These are phyloP conservation scores for Lycium barbarum DNA, from an alignment of 257 asterid species.

Conservation along the genomic window DNA sequence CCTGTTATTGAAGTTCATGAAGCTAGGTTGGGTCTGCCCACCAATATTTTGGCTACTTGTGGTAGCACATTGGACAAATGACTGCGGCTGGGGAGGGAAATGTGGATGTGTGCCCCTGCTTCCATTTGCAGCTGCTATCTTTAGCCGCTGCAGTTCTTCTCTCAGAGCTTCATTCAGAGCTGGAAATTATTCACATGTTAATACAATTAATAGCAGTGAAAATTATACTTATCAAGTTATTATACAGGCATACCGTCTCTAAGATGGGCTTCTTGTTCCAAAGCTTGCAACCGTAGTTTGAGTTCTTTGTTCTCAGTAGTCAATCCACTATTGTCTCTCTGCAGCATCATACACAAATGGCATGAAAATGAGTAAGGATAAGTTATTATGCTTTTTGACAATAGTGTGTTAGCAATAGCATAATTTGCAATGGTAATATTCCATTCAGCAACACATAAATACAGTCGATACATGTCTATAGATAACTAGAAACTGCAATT, in stretches of 20 bases:
- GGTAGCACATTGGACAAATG: conserved; percentile 49
- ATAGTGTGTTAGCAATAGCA: background rate
- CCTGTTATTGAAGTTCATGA: conserved; percentile 52
- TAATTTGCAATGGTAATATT: conserved; percentile 18
- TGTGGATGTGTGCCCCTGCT: conserved; percentile 51
- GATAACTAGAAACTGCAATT: conserved; percentile 16
- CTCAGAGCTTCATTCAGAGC: conserved; percentile 81
- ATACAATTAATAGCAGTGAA: background rate
- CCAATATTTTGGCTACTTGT: conserved; percentile 39
- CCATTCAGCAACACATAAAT: conserved; percentile 6
- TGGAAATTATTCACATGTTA: conserved; percentile 34
- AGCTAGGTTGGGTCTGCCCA: conserved; percentile 52
- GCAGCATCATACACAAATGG: conserved; percentile 35
- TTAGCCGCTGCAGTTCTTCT: conserved; percentile 82
- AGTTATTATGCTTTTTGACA: background rate
- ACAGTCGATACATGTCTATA: background rate
- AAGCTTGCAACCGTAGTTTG: conserved; percentile 76
- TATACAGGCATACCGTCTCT: conserved; percentile 69
- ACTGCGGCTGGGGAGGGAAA: conserved; percentile 54
- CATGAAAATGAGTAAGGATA: background rate
- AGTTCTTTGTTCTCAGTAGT: conserved; percentile 91
- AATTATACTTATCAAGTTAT: background rate
- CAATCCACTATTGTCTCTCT: conserved; percentile 85
- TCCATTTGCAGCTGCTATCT: conserved; percentile 67
- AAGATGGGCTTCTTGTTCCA: conserved; percentile 94